Conservation (phyloP, 2,329 filamentous ascomycete species). For the Colletotrichum echinochloae region DNA sequence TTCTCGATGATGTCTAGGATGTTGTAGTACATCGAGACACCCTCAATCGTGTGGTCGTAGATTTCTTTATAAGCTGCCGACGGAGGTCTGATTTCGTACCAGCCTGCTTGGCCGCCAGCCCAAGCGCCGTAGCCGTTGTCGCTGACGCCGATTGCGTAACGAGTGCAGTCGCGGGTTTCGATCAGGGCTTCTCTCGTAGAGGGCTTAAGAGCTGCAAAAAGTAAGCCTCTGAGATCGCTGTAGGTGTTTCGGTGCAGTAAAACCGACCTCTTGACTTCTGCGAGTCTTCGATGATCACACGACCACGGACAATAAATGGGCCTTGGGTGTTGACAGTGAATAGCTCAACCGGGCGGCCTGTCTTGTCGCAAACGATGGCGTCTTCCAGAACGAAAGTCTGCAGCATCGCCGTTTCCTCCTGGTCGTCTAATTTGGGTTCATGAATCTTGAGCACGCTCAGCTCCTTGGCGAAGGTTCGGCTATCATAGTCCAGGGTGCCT, state of each 20-base stretch:
- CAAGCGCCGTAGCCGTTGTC: constrained; percentile 70
- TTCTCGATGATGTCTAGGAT: constrained; percentile 68
- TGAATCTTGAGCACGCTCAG: constrained; percentile 50
- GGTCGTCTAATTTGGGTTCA: constrained; percentile 3
- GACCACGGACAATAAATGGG: constrained; percentile 72
- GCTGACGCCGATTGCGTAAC: constrained; percentile 66
- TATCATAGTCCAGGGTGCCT: constrained; percentile 54
- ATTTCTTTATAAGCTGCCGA: constrained; percentile 66
- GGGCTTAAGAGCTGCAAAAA: constrained; percentile 50
- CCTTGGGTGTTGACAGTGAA: constrained; percentile 70
- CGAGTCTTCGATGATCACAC: constrained; percentile 58
- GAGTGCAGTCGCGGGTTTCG: constrained; percentile 63
- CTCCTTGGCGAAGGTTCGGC: constrained; percentile 50
- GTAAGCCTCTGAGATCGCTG: constrained; percentile 9
- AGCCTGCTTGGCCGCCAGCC: constrained; percentile 73
- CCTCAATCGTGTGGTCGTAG: constrained; percentile 71
- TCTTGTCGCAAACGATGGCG: constrained; percentile 67
- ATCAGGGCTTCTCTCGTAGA: constrained; percentile 55
- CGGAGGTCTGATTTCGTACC: constrained; percentile 73
- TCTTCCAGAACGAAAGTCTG: constrained; percentile 49
- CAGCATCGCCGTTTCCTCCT: constrained; percentile 14
- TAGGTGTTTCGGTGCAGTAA: too few species aligned
- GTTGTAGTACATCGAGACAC: constrained; percentile 73
- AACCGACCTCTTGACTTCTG: constrained; percentile 57
- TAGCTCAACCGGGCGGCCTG: constrained; percentile 68